Base-by-base conservation (phyloP, 257 asterid genomes). In the Echium plantagineum region DNA sequence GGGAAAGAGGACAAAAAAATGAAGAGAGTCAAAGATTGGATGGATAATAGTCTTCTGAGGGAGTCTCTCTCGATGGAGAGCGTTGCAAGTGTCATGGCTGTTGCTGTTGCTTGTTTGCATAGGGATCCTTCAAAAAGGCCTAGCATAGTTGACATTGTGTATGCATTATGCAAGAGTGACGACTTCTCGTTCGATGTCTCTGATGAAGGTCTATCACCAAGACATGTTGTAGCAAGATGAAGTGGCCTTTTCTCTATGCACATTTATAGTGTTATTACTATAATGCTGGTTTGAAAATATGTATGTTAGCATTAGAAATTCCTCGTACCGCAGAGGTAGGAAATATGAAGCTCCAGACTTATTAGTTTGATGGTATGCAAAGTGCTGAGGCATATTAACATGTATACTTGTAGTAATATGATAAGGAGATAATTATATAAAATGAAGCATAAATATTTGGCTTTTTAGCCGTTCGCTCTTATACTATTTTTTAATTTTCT, bases 71-170 rank as follows among this genome's bases (percentile, higher is more conserved):
- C 81, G 52, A 71, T 72, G 80, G 97, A 84, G 55, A 76, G 94
- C 59, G 87, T 83, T 28, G 15, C 59, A 72, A 73, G 78, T 49
- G 95, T 83, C 35, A 71, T 84, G 89, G 65, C 79, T 1, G 81
- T 86, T 48, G 94, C 87, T 0, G 51, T 84, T 18, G 93, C 96
- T 53, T 89, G 97, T 63, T 52, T 93, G 77, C 66, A 66, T 48
- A 77, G 63, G 72, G 97, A 93, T 71, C 94, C 98, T 2, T 72
- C 76, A 15, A 89, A 66, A 66, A 81, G 98, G 79, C 98, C 97
- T 55, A 79, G 78, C 53, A 93, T 89, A 96, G 85, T 93, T 68
- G 99, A 93, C 21, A 86, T 93, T 61, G 99, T 93, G 38, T 93
- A 93, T 70, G 88, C 97, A 1, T 65, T 93, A 78, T 84, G 89